Conservation (phyloP, 495 filamentous ascomycete genomes). For the Mytilinidion resinicola region DNA sequence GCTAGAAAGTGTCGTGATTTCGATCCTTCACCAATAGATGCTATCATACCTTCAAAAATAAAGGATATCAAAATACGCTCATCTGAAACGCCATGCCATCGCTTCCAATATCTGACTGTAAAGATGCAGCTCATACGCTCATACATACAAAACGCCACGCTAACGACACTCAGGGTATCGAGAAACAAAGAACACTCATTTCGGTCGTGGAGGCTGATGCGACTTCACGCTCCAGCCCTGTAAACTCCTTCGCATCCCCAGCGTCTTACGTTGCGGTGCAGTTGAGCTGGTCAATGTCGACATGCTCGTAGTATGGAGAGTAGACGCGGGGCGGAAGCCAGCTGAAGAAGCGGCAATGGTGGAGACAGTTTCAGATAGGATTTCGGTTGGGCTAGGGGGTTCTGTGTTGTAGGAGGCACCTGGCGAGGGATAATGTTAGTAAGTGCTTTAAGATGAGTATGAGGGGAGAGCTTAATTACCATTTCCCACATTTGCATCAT, state of each 20-base stretch:
- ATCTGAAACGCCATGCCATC: too few relatives aligned
- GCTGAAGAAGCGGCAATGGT: constrained; percentile 6
- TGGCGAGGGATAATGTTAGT: background rate
- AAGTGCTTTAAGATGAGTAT: background rate
- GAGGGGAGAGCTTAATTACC: background rate
- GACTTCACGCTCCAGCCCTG: constrained; percentile 38
- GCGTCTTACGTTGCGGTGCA: constrained; percentile 41
- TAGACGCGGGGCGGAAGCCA: constrained; percentile 38
- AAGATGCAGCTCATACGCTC: too few relatives aligned
- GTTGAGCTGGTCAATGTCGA: constrained; percentile 34
- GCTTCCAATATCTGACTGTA: too few relatives aligned
- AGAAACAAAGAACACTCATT: background rate
- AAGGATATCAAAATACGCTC: too few relatives aligned
- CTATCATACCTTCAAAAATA: too few relatives aligned
- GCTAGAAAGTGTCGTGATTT: too few relatives aligned
- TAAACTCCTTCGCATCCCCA: constrained; percentile 54
- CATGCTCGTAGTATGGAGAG: constrained; percentile 51
- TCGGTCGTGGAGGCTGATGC: constrained; percentile 11
- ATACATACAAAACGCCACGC: too few relatives aligned
- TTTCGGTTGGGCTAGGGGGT: constrained; percentile 6
- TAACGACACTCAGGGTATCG: too few relatives aligned
- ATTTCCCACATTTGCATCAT: background rate
- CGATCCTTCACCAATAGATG: too few relatives aligned
- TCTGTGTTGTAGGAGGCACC: background rate
- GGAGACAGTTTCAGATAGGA: background rate